These are phyloP conservation scores for Ormosia semicastrata DNA, from an alignment of 306 rosid species.

Conservation along the genomic window DNA sequence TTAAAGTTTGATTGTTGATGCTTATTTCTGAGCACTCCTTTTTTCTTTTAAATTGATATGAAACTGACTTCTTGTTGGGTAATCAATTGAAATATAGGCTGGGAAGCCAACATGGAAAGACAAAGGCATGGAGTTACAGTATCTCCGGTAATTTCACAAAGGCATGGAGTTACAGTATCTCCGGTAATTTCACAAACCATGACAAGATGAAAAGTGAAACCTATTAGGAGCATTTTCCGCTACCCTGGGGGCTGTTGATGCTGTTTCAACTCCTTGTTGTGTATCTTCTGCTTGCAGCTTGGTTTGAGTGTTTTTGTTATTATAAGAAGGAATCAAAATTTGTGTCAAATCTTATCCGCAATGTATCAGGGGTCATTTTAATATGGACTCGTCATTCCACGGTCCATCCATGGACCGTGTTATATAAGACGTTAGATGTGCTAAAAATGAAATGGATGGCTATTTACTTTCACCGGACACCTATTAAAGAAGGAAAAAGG, in stretches of 20 bases:
- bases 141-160: too few relatives aligned
- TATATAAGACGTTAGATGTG: too few relatives aligned
- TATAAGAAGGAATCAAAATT: not conserved
- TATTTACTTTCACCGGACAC: too few relatives aligned
- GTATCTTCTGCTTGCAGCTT: conserved; percentile 6
- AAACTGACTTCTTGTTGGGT: not conserved
- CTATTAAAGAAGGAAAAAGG: too few relatives aligned
- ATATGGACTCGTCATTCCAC: too few relatives aligned
- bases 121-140: conserved; percentile 27
- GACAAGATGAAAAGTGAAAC: conserved; percentile 41
- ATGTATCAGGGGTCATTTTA: not conserved
- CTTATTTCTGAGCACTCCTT: not conserved
- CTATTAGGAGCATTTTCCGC: not conserved
- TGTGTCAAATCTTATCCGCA: not conserved
- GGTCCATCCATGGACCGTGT: too few relatives aligned
- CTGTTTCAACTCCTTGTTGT: not conserved
- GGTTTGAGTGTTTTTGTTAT: conserved; percentile 18
- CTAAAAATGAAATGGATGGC: too few relatives aligned
- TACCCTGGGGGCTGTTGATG: not conserved
- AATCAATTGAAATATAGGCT: conserved; percentile 42
- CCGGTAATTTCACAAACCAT: conserved; percentile 38
- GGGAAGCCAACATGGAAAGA: conserved; percentile 67
- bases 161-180: conserved; percentile 19
- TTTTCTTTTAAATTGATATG: not conserved
- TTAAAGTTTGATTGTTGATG: not conserved